phyloP scores from a whole-genome alignment of 129 eudicot species.

The Centaurea solstitialis region DNA sequence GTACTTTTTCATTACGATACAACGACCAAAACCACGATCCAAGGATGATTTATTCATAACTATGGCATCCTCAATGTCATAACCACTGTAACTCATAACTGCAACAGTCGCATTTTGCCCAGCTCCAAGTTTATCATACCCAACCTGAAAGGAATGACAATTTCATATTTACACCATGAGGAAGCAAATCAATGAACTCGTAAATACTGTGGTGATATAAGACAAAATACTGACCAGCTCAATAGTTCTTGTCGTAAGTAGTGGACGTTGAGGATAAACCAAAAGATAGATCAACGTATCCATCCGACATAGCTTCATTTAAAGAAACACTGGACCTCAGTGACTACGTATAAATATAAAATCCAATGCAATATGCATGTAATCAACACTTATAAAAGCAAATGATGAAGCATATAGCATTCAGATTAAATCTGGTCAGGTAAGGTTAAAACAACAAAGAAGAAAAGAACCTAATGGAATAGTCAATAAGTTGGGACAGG shows the following conservation, averaged over 20 bases:
- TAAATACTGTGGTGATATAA: constrained; percentile 1
- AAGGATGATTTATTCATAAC: constrained; percentile 96
- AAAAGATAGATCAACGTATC: constrained; percentile 87
- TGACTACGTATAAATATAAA: constrained; percentile 5
- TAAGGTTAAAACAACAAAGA: no score
- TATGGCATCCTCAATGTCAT: constrained; percentile 98
- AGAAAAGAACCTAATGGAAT: no score
- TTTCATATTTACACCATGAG: background rate
- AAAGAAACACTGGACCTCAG: background rate
- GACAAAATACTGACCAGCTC: constrained; percentile 71
- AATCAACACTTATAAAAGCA: background rate
- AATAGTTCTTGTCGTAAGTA: constrained; percentile 87
- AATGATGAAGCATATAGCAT: background rate
- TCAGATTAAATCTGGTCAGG: background rate
- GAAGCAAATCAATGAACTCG: background rate
- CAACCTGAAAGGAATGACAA: constrained; percentile 47
- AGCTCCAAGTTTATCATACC: constrained; percentile 93
- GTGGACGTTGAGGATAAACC: constrained; percentile 95
- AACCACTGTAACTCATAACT: constrained; percentile 98
- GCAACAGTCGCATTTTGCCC: constrained; percentile 99
- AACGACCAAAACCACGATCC: constrained; percentile 99
- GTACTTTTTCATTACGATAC: constrained; percentile 95
- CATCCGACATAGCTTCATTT: constrained; percentile 67
- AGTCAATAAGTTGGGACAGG: no score
- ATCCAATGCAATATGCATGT: background rate